Percentiles rank a stretch among this genome's conserved stretches.
phyloP scores from a whole-genome alignment of 2,329 filamentous ascomycete genomes.

The Tothia fuscella region DNA sequence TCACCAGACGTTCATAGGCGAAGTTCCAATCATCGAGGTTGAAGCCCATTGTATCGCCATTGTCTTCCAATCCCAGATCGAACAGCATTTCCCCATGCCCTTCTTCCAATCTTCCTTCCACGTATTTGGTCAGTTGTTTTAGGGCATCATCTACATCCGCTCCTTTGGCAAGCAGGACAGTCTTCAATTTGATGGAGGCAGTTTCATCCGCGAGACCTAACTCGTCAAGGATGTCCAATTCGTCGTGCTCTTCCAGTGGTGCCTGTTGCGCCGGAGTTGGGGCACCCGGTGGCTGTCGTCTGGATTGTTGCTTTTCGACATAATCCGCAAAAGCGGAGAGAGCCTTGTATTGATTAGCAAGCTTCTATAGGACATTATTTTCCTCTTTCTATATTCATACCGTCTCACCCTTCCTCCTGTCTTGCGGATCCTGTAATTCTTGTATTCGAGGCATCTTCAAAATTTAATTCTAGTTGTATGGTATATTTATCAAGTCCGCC shows the following conservation, averaged over 20 bases:
- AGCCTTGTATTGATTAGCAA: constrained; percentile 33
- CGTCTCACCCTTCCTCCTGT: constrained; percentile 77
- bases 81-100: constrained; percentile 84
- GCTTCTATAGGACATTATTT: background rate
- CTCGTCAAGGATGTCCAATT: constrained; percentile 80
- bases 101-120: constrained; percentile 62
- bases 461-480: background rate
- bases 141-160: constrained; percentile 46
- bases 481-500: no score
- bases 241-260: constrained; percentile 58
- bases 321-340: constrained; percentile 96
- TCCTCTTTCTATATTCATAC: constrained; percentile 37
- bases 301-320: constrained; percentile 82
- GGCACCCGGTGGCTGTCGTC: constrained; percentile 35
- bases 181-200: constrained; percentile 56
- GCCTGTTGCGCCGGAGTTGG: background rate
- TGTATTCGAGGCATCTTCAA: constrained; percentile 23
- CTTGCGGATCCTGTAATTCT: constrained; percentile 55
- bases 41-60: constrained; percentile 72
- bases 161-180: constrained; percentile 53
- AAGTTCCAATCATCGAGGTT: constrained; percentile 61
- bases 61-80: constrained; percentile 84
- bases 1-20: constrained; percentile 54
- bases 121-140: constrained; percentile 49
- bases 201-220: constrained; percentile 60